Evolutionary conservation across 73 alveolate species (phyloP).

Genomic region (Urostyla sp.): DNA sequence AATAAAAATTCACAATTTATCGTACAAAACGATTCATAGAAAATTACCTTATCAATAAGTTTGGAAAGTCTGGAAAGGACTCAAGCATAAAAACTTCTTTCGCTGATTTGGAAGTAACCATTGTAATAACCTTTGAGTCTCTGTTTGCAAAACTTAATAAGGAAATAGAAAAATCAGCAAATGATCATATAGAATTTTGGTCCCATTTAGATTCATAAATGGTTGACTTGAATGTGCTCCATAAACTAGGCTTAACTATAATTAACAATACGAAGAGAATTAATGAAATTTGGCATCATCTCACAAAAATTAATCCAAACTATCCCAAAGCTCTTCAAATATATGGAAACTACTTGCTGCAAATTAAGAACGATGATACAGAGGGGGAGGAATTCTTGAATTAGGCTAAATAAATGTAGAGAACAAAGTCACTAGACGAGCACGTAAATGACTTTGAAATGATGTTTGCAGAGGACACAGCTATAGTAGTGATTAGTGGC

Average conservation of each 20-base stretch:
- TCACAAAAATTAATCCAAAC: constrained; percentile 46
- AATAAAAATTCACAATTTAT: constrained; percentile 57
- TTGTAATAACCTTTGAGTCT: constrained; percentile 58
- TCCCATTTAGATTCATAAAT: constrained; percentile 47
- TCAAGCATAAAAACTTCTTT: constrained; percentile 24
- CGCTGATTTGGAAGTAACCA: constrained; percentile 68
- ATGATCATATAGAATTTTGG: constrained; percentile 65
- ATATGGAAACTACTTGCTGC: constrained; percentile 49
- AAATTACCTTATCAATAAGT: constrained; percentile 44
- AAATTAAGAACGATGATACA: constrained; percentile 48
- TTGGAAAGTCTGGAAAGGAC: constrained; percentile 6
- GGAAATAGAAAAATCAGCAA: constrained; percentile 64
- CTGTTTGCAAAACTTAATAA: constrained; percentile 47
- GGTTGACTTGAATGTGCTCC: constrained; percentile 67
- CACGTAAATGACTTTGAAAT: constrained; percentile 62
- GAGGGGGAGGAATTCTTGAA: constrained; percentile 48
- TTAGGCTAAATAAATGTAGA: constrained; percentile 37
- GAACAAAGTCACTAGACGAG: constrained; percentile 50
- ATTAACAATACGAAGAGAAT: constrained; percentile 56
- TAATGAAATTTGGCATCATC: constrained; percentile 52
- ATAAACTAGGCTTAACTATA: constrained; percentile 56
- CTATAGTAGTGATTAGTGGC: constrained; percentile 64
- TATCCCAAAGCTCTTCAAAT: constrained; percentile 60
- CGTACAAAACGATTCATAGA: constrained; percentile 60
- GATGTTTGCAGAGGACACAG: constrained; percentile 68